These are phyloP conservation scores for Trichoderma parareesei DNA, from an alignment of 495 filamentous ascomycete genomes.

Conservation along the genomic window DNA sequence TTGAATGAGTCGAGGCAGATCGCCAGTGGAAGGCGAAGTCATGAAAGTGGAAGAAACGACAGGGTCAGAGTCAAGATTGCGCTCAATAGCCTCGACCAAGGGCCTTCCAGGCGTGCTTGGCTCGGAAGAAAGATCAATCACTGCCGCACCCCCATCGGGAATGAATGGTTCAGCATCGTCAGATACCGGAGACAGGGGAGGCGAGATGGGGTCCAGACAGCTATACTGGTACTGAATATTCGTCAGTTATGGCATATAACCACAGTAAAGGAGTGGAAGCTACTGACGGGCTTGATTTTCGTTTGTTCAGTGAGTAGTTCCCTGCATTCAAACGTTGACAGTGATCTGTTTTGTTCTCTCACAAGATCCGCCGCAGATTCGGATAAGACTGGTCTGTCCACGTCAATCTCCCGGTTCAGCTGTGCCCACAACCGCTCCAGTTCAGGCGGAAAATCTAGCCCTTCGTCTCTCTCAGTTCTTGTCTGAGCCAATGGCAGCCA, in stretches of 20 bases:
- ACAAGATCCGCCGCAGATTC: neutral
- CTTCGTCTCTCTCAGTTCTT: neutral
- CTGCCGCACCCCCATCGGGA: neutral
- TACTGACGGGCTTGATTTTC: neutral
- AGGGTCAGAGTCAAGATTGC: neutral
- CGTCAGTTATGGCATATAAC: neutral
- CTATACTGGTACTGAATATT: neutral
- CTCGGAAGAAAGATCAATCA: slow-evolving; percentile 6
- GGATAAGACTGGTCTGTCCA: neutral
- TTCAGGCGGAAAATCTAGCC: neutral
- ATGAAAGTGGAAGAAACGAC: neutral
- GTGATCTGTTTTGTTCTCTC: neutral
- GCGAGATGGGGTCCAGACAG: neutral
- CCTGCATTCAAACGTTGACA: neutral
- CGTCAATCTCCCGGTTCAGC: neutral
- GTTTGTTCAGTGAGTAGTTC: neutral
- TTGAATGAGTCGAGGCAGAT: neutral
- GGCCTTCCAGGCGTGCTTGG: neutral
- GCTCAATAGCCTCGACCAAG: neutral
- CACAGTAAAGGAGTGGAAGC: neutral
- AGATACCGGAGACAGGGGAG: slow-evolving; percentile 8
- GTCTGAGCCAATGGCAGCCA: slow-evolving; percentile 4
- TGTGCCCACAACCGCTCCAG: neutral
- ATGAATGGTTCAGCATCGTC: neutral
- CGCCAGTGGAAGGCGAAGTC: neutral